Conservation (phyloP, 495 filamentous ascomycete genomes). For the Neurospora sp. region DNA sequence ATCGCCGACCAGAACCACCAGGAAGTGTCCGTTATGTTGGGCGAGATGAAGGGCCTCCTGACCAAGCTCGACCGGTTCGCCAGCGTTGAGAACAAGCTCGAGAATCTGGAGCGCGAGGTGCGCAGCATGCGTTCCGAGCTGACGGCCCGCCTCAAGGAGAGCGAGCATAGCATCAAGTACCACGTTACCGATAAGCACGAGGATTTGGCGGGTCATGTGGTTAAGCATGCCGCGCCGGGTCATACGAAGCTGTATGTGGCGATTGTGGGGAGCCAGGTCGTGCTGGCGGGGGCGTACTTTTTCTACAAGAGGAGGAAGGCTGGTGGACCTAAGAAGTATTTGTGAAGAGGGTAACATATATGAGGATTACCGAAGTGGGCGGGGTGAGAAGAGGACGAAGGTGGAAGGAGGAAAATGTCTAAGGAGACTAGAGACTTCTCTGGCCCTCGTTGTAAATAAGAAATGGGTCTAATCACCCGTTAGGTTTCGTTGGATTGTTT, state of each 20-base stretch:
- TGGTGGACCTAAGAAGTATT: conserved; percentile 76
- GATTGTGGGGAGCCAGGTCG: conserved; percentile 63
- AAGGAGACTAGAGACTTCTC: background rate
- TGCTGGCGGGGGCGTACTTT: conserved; percentile 59
- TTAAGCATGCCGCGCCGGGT: conserved; percentile 45
- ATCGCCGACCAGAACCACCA: conserved; percentile 50
- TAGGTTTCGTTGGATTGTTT: background rate
- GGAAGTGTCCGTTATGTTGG: conserved; percentile 34
- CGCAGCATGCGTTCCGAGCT: conserved; percentile 40
- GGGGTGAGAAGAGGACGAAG: background rate
- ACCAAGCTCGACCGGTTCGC: conserved; percentile 30
- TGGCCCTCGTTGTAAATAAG: conserved; percentile 1
- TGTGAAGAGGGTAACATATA: conserved; percentile 34
- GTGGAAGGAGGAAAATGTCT: background rate
- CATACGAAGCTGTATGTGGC: conserved; percentile 66
- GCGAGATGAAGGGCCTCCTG: conserved; percentile 29
- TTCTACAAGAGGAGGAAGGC: conserved; percentile 73
- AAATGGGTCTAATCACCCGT: conserved; percentile 4
- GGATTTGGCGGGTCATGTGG: conserved; percentile 48
- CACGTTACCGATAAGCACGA: conserved; percentile 64
- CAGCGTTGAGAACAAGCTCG: conserved; percentile 38
- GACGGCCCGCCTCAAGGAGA: conserved; percentile 47
- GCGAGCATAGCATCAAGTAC: conserved; percentile 62
- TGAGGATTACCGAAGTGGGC: background rate
- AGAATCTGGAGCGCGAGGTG: conserved; percentile 57